Conservation (phyloP, 176 grass and related monocot genomes). For the Rhipidocladum racemiflorum region DNA sequence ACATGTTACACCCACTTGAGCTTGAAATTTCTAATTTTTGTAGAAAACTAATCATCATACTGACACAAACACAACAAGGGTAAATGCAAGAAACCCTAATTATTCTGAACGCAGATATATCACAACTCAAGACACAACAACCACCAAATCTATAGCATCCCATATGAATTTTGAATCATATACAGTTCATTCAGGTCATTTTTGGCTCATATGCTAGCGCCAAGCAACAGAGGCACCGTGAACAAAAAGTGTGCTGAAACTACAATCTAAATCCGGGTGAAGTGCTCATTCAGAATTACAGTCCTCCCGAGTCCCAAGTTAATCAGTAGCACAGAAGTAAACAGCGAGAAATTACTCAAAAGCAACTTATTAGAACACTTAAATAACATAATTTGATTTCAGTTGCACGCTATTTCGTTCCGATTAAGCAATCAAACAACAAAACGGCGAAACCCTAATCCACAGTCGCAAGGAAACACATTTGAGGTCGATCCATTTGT, state of each 20-base stretch:
- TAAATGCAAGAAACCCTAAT: neutral
- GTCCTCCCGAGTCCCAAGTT: neutral
- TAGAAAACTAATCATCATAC: neutral
- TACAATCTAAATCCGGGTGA: neutral
- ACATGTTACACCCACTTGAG: neutral
- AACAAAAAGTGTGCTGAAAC: neutral
- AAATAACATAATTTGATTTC: neutral
- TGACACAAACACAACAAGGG: neutral
- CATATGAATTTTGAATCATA: neutral
- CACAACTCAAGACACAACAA: neutral
- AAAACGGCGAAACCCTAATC: constrained; percentile 2
- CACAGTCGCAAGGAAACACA: neutral
- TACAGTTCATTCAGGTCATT: neutral
- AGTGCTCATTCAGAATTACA: neutral
- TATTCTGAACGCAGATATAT: neutral
- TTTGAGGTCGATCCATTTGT: constrained; percentile 18
- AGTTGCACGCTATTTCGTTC: neutral
- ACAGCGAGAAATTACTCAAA: neutral
- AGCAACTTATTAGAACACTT: neutral
- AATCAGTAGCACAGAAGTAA: neutral
- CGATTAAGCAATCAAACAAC: neutral
- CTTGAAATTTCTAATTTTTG: neutral
- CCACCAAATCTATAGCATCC: neutral
- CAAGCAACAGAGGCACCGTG: neutral
- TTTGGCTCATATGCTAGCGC: neutral